Evolutionary conservation across 176 grass and related monocot genomes (phyloP), one percentile per base, ranked within the genome.

Genomic region (Oryza glaberrima): DNA sequence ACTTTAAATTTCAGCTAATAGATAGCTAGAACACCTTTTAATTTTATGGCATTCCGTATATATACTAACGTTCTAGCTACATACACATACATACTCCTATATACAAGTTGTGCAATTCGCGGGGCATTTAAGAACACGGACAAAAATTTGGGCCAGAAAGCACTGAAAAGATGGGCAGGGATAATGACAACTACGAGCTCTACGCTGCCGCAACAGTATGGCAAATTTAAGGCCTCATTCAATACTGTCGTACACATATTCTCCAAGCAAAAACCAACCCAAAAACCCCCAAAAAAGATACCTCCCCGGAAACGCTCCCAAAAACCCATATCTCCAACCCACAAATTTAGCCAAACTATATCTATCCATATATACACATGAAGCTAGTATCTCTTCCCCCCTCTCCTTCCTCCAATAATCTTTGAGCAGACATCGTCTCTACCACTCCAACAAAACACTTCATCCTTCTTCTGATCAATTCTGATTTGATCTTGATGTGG

Each of bases 201-300:
- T 87, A 87, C 72, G 65, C 75, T 83, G 74, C 67, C 30, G 56
- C 86, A 80, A 80, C 81, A 79, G 81, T 69, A 75, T 81, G 77
- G 63, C 46, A 25, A 69, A 89, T 75, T 85, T 68, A 88, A 88
- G 60, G 87, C 81, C 47, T 34, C 81, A 88, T 84, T 88, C 81
- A 88, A 75, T 84, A 80, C 81, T 17, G 60, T 80, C 87, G 81
- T 88, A 88, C 87, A 26, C 87, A 84, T 83, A 88, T 88, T 84
- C 87, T 84, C 76, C 46, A 60, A 60, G 69, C 68, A 48, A 74
- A 45, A 73, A 70, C 54, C 17, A 20, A 8, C 54, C 54, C 54
- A 47, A 35, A 70, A 49, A 13, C 11, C 46, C 11, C 0, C 7
- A 34, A 15, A 25, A 65, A 41, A 44, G 15, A 63, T 10, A 23